Evolutionary conservation across 345 rosid genomes (phyloP), one percentile per base, ranked within the genome.

Genomic region (Hevea brasiliensis): DNA sequence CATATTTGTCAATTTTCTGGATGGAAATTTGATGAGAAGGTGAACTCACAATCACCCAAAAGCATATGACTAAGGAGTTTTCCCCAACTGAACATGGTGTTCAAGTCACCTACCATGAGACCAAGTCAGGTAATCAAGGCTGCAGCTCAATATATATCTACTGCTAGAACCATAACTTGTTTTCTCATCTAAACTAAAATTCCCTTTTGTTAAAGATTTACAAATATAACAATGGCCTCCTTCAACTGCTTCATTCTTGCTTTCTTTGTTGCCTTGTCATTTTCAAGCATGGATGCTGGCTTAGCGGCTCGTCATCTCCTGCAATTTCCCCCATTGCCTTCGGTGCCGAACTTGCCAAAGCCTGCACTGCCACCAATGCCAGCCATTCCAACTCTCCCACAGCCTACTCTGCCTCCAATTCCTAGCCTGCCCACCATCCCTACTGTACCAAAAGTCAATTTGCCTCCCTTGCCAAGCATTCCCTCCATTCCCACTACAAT

Each of bases 251-350:
- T 61, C 47, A 35, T 35, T 35, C 1, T 20, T 1, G 42, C 44
- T 7, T 61, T 61, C 12, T 61, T 61, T 8, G 3, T 61, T 35
- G 45, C 44, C 1, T 61, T 61, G 8, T 61, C 66, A 61, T 41
- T 61, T 61, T 61, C 66, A 61, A 37, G 13, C 66, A 61, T 61
- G 44, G 23, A 61, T 37, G 66, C 35, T 18, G 12, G 47, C 47
- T 6, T 41, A 35, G 45, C 66, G 0, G 66, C 42, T 37, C 66
- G 66, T 61, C 44, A 35, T 61, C 45, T 61, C 14, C 3, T 35
- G 47, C 66, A 61, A 9, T 23, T 57, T 7, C 17, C 61, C 0
- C 27, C 59, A n/a, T 21, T 50, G 6, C 64, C 64, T 27, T 60
- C 64, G 5, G 40, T 60, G 20, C 42, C 64, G 6, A 37, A 14